Base-by-base conservation (phyloP, 768 basidiomycete species). In the Mycena alexandri region DNA sequence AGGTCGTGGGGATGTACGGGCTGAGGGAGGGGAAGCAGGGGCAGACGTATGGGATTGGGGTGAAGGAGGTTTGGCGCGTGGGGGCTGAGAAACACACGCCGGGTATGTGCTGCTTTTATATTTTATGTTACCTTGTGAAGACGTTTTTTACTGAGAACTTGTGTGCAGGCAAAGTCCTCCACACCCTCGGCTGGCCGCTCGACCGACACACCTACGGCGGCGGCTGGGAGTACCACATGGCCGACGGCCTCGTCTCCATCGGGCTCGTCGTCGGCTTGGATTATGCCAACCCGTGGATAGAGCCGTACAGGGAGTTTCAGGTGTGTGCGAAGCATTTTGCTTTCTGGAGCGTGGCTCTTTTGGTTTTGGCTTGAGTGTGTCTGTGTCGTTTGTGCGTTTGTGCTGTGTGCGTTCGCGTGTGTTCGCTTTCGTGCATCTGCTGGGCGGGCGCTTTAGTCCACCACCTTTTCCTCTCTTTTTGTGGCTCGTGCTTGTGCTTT, bases 11-110 rank as follows among this genome's bases (percentile, higher is more conserved):
- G 22, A 86, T 88, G 72, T 97, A 96, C 79, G 81, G 89, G 56
- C 82, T 99, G 12, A 82, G 95, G 69, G 87, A 79, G 74, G 83
- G 85, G 72, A 77, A 80, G 0, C 91, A 97, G 78, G 92, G 92
- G 2, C 98, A 99, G 81, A 99, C 97, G 4, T 99, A 98, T 73
- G 98, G 92, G 0, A 89, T 99, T 63, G 98, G 98, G 4, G 81
- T 99, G 57, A 99, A 99, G 83, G 97, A 99, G 78, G 95, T 99
- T 2, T 99, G 98, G 98, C 88, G 93, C 42, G 90, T 99, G 14
- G 89, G 83, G 57, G 89, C 76, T 71, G 86, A 75, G 47, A 78
- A 81, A 60, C 86, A 95, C 76, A 78, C 85, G 33, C 89, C 94
- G 0, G 93, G 93, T 21, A 76, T 19, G 56, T 55, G 34, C 38